Percentiles rank a stretch among this genome's conserved stretches.
These are phyloP conservation scores for Adansonia rubrostipa DNA, from an alignment of 441 rosid species.

Conservation along the genomic window DNA sequence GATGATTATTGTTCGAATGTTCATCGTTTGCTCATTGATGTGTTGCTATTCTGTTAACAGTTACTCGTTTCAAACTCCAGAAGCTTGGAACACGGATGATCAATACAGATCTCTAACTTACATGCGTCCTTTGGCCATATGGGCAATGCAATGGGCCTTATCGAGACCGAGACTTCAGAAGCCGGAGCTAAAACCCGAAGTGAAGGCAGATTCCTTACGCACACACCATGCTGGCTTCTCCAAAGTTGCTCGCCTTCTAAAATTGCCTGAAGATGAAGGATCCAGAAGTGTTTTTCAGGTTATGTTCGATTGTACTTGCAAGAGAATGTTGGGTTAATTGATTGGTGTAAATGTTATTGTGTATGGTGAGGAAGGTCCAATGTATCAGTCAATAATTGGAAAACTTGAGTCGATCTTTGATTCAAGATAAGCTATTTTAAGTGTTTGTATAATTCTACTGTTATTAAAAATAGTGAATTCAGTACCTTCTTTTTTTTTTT, in stretches of 20 bases:
- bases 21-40: neutral
- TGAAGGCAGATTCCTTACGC: slow-evolving; percentile 38
- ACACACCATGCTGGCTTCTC: slow-evolving; percentile 60
- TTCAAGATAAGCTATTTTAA: neutral
- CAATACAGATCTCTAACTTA: slow-evolving; percentile 71
- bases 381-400: slow-evolving; percentile 1
- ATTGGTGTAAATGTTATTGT: neutral
- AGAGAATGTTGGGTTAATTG: slow-evolving; percentile 46
- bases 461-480: neutral
- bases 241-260: slow-evolving; percentile 71
- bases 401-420: neutral
- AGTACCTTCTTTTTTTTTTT: neutral
- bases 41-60: slow-evolving; percentile 40
- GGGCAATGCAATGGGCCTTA: slow-evolving; percentile 98
- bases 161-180: slow-evolving; percentile 42
- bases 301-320: slow-evolving; percentile 65
- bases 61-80: slow-evolving; percentile 89
- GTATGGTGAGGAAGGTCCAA: neutral
- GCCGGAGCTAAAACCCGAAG: slow-evolving; percentile 32
- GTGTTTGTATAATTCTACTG: neutral
- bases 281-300: slow-evolving; percentile 54
- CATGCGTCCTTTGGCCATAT: slow-evolving; percentile 94
- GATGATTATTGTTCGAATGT: neutral
- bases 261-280: slow-evolving; percentile 51
- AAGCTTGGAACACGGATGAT: slow-evolving; percentile 73